These are phyloP conservation scores for Parathielavia appendiculata DNA, from an alignment of 495 filamentous ascomycete species.

Conservation along the genomic window DNA sequence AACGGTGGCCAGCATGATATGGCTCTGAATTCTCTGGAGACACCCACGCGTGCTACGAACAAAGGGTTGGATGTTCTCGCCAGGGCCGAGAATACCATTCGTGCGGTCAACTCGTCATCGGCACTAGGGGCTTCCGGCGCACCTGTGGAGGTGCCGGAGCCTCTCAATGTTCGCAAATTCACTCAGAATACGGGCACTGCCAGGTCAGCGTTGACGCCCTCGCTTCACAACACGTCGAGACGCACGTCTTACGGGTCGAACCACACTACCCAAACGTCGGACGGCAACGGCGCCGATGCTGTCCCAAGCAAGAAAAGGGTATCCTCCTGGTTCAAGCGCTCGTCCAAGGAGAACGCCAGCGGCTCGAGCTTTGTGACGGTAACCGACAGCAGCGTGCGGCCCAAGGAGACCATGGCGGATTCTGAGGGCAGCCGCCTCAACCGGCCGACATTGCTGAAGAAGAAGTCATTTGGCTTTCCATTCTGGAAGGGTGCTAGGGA, in stretches of 20 bases:
- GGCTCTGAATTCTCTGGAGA: constrained; percentile 33
- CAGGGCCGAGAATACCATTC: constrained; percentile 45
- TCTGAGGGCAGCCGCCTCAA: constrained; percentile 8
- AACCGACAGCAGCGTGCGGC: constrained; percentile 10
- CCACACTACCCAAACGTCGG: neutral
- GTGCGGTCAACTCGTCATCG: constrained; percentile 43
- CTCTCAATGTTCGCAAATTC: constrained; percentile 52
- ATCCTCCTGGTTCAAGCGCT: constrained; percentile 61
- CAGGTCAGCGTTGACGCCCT: neutral
- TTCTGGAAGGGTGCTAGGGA: constrained; percentile 45
- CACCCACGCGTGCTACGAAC: constrained; percentile 28
- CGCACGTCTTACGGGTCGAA: constrained; percentile 10
- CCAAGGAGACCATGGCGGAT: constrained; percentile 3
- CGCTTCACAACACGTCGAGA: constrained; percentile 1
- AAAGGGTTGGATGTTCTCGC: constrained; percentile 34
- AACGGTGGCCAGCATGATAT: constrained; percentile 30
- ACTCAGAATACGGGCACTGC: constrained; percentile 2
- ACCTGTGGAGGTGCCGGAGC: constrained; percentile 28
- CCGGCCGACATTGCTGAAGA: constrained; percentile 30
- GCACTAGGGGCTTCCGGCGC: constrained; percentile 13
- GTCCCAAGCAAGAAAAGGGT: constrained; percentile 48
- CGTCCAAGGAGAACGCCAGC: constrained; percentile 39
- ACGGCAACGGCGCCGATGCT: constrained; percentile 5
- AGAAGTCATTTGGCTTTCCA: constrained; percentile 44
- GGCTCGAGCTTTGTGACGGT: constrained; percentile 23